Evolutionary conservation across 805 yeast species (phyloP).

Genomic region (Ogataea degrootiae): DNA sequence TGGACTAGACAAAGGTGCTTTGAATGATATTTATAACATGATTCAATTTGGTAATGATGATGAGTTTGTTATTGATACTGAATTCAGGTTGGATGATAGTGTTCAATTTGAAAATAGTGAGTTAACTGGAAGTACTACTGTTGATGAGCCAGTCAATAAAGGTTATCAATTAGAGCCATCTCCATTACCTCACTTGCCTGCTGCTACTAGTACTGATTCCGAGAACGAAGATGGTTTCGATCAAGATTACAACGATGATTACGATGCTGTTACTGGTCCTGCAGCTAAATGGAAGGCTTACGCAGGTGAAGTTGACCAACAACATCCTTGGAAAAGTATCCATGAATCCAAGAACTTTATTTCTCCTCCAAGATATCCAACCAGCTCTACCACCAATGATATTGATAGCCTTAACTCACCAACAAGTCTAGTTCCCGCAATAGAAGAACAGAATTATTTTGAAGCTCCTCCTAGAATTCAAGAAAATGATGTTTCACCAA

Average conservation of each 20-base stretch:
- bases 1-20: constrained; percentile 12
- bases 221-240: not conserved
- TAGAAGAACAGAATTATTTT: not conserved
- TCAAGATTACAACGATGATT: not conserved
- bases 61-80: constrained; percentile 19
- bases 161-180: too few relatives aligned
- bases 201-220: not conserved
- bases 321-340: too few relatives aligned
- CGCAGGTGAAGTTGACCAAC: too few relatives aligned
- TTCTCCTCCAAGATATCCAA: too few relatives aligned
- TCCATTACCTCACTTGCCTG: not conserved
- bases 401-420: not conserved
- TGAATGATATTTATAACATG: constrained; percentile 27
- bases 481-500: not conserved
- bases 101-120: not conserved
- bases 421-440: not conserved
- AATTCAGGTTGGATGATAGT: constrained; percentile 18
- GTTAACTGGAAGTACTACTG: not conserved
- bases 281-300: too few relatives aligned
- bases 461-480: not conserved
- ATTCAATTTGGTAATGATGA: constrained; percentile 26
- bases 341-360: too few relatives aligned
- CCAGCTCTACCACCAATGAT: not conserved
- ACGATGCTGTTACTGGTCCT: too few relatives aligned
- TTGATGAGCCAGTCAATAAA: too few relatives aligned